Base-by-base conservation (phyloP, 129 eudicot species). In the Glebionis coronaria region DNA sequence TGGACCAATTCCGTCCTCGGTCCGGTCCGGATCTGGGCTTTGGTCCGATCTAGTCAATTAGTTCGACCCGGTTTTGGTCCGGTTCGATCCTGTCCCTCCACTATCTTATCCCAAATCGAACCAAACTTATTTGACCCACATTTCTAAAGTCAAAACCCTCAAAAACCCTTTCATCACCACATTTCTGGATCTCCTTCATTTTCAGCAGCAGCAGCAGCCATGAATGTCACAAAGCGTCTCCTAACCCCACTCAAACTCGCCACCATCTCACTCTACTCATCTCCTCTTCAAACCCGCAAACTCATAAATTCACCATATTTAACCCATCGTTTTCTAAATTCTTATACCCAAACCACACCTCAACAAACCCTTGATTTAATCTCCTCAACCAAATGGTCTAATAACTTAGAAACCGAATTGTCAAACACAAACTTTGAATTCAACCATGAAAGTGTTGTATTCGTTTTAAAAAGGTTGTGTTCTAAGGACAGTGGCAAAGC, bases 401-500 rank as follows among this genome's bases (percentile, higher is more conserved):
- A 73, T 11, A 73, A 72, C 1, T 10, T 88, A 40, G 95, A 92
- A 70, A 61, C 66, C 4, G 77, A 78, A 20, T 57, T 88, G 25
- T 66, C 69, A 16, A 63, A 44, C 6, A 68, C 78, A 25, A 82
- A 77, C 13, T 49, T 72, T 4, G 65, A 64, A 42, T 56, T 89
- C 55, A 81, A 68, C 47, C 95, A 93, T 80, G 99, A 89, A 81
- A 49, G 64, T 57, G 91, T 89, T 14, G 68, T 81, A 47, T 87
- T 86, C 73, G 78, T 89, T n/a, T 73, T 93, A 65, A 87, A 75
- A 76, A 89, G 87, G 61, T 70, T 89, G 19, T n/a, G n/a, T n/a
- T 85, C 78, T 8, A 84, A 77, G 42, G 81, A 89, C 38, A 93
- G 95, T 4, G 23, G 62, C 53, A 93, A 83, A 55, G 96, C 92